Conservation (phyloP, 208 protist species). For the Trypanosoma cruzi region DNA sequence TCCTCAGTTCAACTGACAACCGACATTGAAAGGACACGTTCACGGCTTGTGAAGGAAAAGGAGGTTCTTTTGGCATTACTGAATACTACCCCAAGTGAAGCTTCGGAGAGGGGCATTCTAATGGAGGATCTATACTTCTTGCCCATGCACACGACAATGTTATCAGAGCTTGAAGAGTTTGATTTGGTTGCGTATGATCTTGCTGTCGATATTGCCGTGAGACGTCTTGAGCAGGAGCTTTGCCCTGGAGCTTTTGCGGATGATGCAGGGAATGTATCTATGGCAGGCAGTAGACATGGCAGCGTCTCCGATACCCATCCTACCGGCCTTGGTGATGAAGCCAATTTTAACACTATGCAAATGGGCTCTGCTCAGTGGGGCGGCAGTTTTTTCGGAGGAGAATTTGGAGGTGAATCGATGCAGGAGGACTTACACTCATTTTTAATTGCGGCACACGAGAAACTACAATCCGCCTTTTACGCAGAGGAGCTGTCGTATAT, state of each 20-base stretch:
- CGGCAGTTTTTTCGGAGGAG: background rate
- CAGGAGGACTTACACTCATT: background rate
- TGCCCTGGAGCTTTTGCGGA: conserved; percentile 1
- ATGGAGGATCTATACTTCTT: conserved; percentile 73
- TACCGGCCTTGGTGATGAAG: background rate
- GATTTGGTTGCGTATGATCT: conserved; percentile 39
- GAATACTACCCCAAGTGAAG: conserved; percentile 25
- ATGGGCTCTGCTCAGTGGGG: background rate
- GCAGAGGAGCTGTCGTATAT: background rate
- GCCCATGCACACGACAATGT: conserved; percentile 46
- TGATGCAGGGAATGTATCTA: background rate
- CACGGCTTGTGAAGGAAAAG: conserved; percentile 31
- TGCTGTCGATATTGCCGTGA: conserved; percentile 56
- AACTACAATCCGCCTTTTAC: conserved; percentile 2
- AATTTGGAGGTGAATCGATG: background rate
- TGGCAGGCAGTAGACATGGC: background rate
- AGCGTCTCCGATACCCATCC: background rate
- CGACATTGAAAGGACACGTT: background rate
- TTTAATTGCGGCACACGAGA: conserved; percentile 4
- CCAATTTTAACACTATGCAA: background rate
- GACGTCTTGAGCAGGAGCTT: conserved; percentile 34
- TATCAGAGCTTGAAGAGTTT: conserved; percentile 65
- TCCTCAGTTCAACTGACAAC: background rate
- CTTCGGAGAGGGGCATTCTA: conserved; percentile 39
- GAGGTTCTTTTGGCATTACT: conserved; percentile 50